These are phyloP conservation scores for Ceratocystis destructans DNA, from an alignment of 2,329 filamentous ascomycete species.

Conservation along the genomic window DNA sequence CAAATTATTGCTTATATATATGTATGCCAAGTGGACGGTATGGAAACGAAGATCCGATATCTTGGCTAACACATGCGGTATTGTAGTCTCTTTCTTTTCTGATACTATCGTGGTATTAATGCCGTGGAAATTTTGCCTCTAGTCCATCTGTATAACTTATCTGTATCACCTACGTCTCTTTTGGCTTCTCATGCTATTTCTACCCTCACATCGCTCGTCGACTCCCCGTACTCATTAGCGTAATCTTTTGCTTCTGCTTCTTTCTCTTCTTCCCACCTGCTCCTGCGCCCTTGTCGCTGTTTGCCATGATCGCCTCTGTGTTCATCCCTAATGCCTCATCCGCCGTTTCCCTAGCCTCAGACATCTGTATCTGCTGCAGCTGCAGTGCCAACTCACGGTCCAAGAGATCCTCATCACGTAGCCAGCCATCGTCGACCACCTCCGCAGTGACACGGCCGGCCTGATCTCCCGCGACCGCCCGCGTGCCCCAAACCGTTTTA, in stretches of 20 bases:
- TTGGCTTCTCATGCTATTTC: not conserved
- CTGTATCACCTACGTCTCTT: not conserved
- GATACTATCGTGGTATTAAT: not conserved
- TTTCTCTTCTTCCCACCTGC: slow-evolving; percentile 38
- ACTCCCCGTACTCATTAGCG: slow-evolving; percentile 55
- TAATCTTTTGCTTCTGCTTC: slow-evolving; percentile 62
- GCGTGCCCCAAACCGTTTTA: slow-evolving; percentile 88
- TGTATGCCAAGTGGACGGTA: not conserved
- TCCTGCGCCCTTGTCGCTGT: slow-evolving; percentile 22
- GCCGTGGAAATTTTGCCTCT: not conserved
- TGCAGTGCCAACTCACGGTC: slow-evolving; percentile 46
- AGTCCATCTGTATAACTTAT: not conserved
- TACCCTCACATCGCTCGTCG: slow-evolving; percentile 31
- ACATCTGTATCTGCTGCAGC: slow-evolving; percentile 40
- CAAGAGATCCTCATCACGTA: slow-evolving; percentile 60
- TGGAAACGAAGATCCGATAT: not conserved
- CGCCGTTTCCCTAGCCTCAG: slow-evolving; percentile 22
- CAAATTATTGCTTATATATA: not conserved
- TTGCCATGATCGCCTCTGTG: no score
- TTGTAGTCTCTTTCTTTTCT: not conserved
- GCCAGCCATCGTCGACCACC: slow-evolving; percentile 63
- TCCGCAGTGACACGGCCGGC: slow-evolving; percentile 24
- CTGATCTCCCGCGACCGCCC: slow-evolving; percentile 48
- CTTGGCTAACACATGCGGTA: no score
- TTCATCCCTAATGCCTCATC: slow-evolving; percentile 12